Evolutionary conservation across 768 basidiomycete species (phyloP).

Genomic region (Lanmaoa pseudosensibilis): DNA sequence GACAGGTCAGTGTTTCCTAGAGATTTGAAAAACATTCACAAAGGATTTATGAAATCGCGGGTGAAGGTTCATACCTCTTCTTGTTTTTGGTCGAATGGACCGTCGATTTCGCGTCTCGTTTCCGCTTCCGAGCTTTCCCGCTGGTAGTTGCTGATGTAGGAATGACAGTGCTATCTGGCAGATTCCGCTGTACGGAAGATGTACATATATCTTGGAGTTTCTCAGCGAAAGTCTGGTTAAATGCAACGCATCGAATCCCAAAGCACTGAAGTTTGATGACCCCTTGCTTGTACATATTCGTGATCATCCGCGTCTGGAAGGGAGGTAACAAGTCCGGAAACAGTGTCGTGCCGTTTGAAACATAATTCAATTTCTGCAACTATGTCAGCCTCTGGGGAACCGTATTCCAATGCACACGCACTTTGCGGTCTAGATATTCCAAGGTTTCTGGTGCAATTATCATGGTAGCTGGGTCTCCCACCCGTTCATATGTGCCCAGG

Average conservation of each 20-base stretch:
- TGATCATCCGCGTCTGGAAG: constrained; percentile 25
- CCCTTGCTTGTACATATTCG: constrained; percentile 29
- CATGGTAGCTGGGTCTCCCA: constrained; percentile 11
- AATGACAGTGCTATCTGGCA: neutral
- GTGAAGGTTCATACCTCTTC: constrained; percentile 5
- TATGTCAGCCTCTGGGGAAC: neutral
- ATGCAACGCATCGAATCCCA: constrained; percentile 23
- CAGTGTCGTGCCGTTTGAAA: constrained; percentile 18
- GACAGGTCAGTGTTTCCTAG: constrained; percentile 12
- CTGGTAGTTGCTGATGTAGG: neutral
- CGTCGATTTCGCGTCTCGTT: constrained; percentile 1
- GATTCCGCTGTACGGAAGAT: neutral
- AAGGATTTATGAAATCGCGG: neutral
- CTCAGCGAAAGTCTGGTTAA: constrained; percentile 15
- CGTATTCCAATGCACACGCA: neutral
- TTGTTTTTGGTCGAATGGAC: constrained; percentile 2
- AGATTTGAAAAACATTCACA: neutral
- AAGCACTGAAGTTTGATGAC: constrained; percentile 31
- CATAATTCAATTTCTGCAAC: constrained; percentile 20
- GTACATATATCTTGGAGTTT: constrained; percentile 7
- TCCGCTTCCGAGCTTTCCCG: constrained; percentile 11
- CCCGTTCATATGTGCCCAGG: constrained; percentile 30
- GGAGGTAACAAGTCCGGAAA: constrained; percentile 25
- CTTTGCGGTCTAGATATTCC: constrained; percentile 10
- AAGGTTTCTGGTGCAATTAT: constrained; percentile 12